Evolutionary conservation across 139 green algal species (phyloP).

Genomic region (Tetraselmis striata): DNA sequence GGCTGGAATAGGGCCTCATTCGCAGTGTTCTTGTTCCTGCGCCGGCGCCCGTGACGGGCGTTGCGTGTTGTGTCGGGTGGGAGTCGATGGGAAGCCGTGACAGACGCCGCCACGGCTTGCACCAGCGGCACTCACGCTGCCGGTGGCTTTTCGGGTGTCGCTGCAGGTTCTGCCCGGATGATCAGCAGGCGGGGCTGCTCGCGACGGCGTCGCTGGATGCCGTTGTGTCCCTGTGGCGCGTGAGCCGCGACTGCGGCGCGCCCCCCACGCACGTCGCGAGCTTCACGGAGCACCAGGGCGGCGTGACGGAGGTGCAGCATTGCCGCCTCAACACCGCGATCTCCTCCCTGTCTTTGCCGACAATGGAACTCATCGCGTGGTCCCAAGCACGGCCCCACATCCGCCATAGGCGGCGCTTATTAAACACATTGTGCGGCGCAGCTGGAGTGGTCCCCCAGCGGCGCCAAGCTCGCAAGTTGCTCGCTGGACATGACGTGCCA

Average conservation of each 20-base stretch:
- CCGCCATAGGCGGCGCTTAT: no score
- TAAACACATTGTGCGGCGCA: background rate
- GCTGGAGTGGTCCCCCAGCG: background rate
- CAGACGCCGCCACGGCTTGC: no score
- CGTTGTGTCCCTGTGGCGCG: background rate
- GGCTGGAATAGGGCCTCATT: background rate
- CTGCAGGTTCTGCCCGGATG: background rate
- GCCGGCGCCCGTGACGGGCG: background rate
- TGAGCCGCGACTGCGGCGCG: background rate
- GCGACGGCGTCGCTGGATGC: background rate
- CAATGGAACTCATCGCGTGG: background rate
- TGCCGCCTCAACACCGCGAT: background rate
- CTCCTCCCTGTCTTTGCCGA: no score
- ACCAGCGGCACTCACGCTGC: background rate
- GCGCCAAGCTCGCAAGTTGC: background rate
- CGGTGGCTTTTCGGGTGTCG: background rate
- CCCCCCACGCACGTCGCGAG: background rate
- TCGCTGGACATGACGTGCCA: background rate
- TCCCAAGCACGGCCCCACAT: background rate
- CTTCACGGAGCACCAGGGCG: background rate
- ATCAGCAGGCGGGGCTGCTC: background rate
- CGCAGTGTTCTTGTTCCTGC: background rate
- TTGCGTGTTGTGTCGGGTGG: background rate
- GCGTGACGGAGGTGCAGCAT: background rate
- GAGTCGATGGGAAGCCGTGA: background rate